Percentiles rank a stretch among this genome's conserved stretches.
Evolutionary conservation across 306 rosid genomes (phyloP).

Genomic region (Luffa aegyptiaca): DNA sequence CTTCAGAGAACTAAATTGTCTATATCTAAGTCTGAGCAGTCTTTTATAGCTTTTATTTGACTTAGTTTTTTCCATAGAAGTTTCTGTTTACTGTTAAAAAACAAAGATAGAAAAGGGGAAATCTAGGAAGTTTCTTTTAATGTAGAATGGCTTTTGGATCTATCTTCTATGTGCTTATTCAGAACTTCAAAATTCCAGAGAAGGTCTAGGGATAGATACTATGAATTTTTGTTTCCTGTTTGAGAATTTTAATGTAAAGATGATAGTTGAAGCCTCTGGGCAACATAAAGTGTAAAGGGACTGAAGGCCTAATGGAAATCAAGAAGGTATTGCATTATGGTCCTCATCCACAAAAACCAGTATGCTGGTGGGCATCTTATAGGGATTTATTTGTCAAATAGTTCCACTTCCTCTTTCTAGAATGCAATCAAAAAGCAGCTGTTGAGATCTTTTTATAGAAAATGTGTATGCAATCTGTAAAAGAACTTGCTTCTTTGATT

Average conservation of each 20-base stretch:
- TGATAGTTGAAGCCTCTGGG: not conserved
- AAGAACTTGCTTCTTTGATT: not conserved
- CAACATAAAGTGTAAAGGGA: not conserved
- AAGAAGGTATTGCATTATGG: not conserved
- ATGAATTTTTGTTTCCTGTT: not conserved
- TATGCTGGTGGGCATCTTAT: not conserved
- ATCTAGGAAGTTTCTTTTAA: not conserved
- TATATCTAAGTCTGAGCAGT: not conserved
- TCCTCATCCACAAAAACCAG: not conserved
- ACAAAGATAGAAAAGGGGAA: not conserved
- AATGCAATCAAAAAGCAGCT: too few relatives aligned
- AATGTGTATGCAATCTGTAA: not conserved
- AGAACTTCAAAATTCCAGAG: not conserved
- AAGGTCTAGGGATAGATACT: not conserved
- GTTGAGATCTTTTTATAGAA: not conserved
- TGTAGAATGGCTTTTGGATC: not conserved
- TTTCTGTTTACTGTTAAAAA: not conserved
- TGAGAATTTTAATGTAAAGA: not conserved
- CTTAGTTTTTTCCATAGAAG: not conserved
- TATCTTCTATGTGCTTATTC: not conserved
- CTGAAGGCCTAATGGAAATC: not conserved
- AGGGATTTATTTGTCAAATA: not conserved
- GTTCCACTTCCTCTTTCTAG: not conserved
- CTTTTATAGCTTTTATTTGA: not conserved
- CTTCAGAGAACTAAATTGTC: not conserved